Base-by-base conservation (phyloP, 2,329 filamentous ascomycete genomes). In the Penicillium decumbens region DNA sequence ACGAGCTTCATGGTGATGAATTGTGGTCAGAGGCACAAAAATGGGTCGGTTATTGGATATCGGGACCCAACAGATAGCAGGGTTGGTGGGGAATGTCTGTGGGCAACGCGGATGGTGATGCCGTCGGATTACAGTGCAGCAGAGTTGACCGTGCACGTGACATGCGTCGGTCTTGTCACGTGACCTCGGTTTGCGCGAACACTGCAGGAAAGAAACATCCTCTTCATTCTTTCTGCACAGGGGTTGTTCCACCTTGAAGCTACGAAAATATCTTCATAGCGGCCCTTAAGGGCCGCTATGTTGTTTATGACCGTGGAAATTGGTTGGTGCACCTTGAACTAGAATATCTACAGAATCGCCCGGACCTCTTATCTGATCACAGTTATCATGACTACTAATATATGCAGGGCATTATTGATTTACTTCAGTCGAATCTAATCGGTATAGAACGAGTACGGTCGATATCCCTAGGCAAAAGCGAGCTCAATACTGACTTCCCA, bases 1-100 rank as follows among this genome's bases (percentile, higher is more conserved):
- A 95, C 90, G 78, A 95, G 88, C 87, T 95, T 95, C 90, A 95
- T 95, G 57, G 73, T 89, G 79, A 40, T 41, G 37, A 20, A 30
- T 32, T 46, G 23, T 12, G 45, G 45, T 41, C 42, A 29, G 15
- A 49, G 41, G 41, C 10, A 9, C 23, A 35, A 12, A 27, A 20
- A 3, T 18, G 4, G 46, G 10, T 29, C 18, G 25, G 37, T 9
- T 27, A 24, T 44, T 29, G 23, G 45, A 18, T 43, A 39, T 45
- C n/a, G 53, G 33, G 8, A 12, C 33, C 33, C 33, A 20, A 44
- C 35, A 42, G 33, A 18, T 49, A 39, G 24, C 24, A 47, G 47
- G n/a, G 39, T 51, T 52, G 45, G 54, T 51, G 50, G 53, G 46
- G 52, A 46, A 39, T 24, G 7, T 43, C 43, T 41, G 49, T 50